Base-by-base conservation (phyloP, 1,139 yeast genomes). In the Zygoascus hellenicus region DNA sequence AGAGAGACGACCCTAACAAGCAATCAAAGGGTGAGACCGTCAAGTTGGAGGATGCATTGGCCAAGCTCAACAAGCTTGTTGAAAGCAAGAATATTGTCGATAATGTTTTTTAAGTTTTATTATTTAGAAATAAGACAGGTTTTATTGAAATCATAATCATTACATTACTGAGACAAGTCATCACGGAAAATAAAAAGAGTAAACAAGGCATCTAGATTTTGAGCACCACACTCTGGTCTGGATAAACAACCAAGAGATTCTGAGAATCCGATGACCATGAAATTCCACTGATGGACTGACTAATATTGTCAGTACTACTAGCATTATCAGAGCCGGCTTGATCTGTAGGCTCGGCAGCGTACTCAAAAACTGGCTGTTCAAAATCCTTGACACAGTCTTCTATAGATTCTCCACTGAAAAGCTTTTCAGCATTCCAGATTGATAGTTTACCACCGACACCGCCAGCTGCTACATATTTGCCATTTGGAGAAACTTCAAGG, bases 21-120 rank as follows among this genome's bases (percentile, higher is more conserved):
- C 96, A 88, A 73, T 88, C 87, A 68, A 88, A 89, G 83, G 86
- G 87, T 58, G 96, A 82, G 48, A 84, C 88, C 60, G 78, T 86
- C 51, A 67, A 77, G 47, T 76, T 89, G 54, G 87, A 78, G 43
- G 76, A 72, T 16, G 95, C 90, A 52, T 74, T 89, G 51, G 68
- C 75, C 51, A 87, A 84, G 71, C 72, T 88, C 70, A 60, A 68
- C 58, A 72, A 63, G 40, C 48, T 57, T 34, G 51, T 48, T 9
- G 56, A 45, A n/a, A 42, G 43, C 32, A 53, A 51, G 53, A 43
- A 46, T 39, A 37, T 53, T 26, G 50, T 48, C 9, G 60, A 57
- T 43, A 52, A 57, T 28, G 53, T 51, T 34, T 54, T 56, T 34
- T 57, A 54, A 45, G 14, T 16, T 34, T 13, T 10, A 13, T 33